Conservation (phyloP, 2,329 filamentous ascomycete genomes). For the Davidsoniella eucalypti region DNA sequence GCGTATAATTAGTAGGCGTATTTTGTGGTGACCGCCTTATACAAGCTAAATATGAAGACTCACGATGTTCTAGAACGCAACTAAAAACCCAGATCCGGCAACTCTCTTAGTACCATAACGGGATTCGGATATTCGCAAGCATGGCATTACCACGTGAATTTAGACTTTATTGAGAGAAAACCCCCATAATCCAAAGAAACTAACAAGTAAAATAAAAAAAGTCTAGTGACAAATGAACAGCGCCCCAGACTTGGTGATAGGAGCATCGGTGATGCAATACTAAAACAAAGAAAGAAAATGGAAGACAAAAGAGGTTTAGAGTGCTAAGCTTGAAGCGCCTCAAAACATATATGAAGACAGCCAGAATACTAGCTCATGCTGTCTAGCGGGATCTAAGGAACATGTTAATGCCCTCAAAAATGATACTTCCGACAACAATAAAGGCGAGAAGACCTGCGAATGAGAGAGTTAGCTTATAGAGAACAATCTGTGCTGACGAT, state of each 20-base stretch:
- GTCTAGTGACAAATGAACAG: neutral
- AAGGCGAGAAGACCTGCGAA: constrained; percentile 37
- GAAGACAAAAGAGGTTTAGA: neutral
- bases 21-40: no score
- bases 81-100: no score
- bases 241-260: neutral
- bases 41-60: no score
- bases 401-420: constrained; percentile 37
- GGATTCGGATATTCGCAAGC: no score
- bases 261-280: neutral
- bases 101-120: no score
- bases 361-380: neutral
- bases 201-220: neutral
- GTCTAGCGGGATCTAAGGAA: neutral
- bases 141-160: no score
- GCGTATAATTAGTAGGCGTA: no score
- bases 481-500: neutral
- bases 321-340: neutral
- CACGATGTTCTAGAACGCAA: no score
- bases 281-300: neutral
- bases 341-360: constrained; percentile 14
- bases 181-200: neutral
- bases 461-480: neutral
- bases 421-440: constrained; percentile 42
- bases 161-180: no score